A percentile compares a stretch with the other conserved stretches of the same genome.
phyloP scores from a whole-genome alignment of 2,329 filamentous ascomycete species.

The Chaetomiaceae sp. region DNA sequence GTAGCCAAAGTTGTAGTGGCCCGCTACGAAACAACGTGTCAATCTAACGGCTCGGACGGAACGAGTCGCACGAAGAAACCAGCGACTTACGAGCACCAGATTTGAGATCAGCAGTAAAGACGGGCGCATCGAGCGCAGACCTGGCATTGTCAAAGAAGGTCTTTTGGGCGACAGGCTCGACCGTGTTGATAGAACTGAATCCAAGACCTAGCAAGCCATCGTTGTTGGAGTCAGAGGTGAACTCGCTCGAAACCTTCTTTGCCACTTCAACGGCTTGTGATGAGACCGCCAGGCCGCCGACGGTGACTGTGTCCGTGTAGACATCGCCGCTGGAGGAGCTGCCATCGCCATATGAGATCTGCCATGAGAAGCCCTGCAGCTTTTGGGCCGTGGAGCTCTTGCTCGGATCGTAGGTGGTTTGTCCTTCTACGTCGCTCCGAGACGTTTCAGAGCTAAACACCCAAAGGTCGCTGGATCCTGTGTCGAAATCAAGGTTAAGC shows the following conservation, averaged over 20 bases:
- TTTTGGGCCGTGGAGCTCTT: slow-evolving; percentile 38
- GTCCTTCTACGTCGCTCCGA: slow-evolving; percentile 33
- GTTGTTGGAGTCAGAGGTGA: slow-evolving; percentile 35
- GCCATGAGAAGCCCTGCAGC: slow-evolving; percentile 37
- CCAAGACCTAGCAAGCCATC: slow-evolving; percentile 44
- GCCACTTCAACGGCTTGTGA: slow-evolving; percentile 43
- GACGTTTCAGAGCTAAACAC: slow-evolving; percentile 41
- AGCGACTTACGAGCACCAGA: slow-evolving; percentile 30
- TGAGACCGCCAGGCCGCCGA: slow-evolving; percentile 39
- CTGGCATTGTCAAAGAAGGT: slow-evolving; percentile 41
- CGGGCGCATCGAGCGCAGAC: slow-evolving; percentile 27
- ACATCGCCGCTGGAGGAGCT: slow-evolving; percentile 41
- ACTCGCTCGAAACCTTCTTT: slow-evolving; percentile 36
- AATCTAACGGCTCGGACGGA: not conserved
- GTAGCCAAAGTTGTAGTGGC: slow-evolving; percentile 38
- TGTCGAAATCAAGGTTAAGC: slow-evolving; percentile 33
- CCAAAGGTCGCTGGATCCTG: slow-evolving; percentile 39
- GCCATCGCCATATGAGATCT: slow-evolving; percentile 43
- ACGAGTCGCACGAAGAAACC: too few relatives aligned
- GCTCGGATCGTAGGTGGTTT: slow-evolving; percentile 38
- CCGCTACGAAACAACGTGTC: slow-evolving; percentile 24
- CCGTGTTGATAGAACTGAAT: slow-evolving; percentile 42
- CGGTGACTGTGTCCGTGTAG: slow-evolving; percentile 40
- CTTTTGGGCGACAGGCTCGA: slow-evolving; percentile 37
- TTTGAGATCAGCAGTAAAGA: slow-evolving; percentile 35